Conservation (phyloP, 306 rosid genomes). For the Argentina anserina region DNA sequence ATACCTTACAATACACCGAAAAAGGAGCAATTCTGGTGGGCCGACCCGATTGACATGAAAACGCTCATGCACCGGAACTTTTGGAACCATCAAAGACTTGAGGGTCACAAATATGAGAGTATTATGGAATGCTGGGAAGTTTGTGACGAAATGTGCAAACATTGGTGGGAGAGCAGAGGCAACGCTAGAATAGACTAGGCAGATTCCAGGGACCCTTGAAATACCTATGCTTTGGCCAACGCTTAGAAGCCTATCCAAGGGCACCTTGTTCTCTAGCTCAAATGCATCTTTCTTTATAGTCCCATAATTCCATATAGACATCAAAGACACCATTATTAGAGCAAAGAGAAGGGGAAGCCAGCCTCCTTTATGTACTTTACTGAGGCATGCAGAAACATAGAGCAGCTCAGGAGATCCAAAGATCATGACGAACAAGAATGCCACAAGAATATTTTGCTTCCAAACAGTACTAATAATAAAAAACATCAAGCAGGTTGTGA, state of each 20-base stretch:
- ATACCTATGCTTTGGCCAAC: slow-evolving; percentile 22
- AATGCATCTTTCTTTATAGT: slow-evolving; percentile 22
- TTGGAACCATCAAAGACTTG: slow-evolving; percentile 17
- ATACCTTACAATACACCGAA: slow-evolving; percentile 22
- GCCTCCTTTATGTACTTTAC: slow-evolving; percentile 26
- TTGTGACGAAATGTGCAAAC: slow-evolving; percentile 29
- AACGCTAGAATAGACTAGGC: slow-evolving; percentile 27
- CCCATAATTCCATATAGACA: slow-evolving; percentile 32
- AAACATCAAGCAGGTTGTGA: slow-evolving; percentile 33
- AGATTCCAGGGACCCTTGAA: slow-evolving; percentile 29
- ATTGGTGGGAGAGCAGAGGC: slow-evolving; percentile 27
- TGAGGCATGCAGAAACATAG: slow-evolving; percentile 28
- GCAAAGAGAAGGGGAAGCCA: slow-evolving; percentile 27
- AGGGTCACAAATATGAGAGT: slow-evolving; percentile 30
- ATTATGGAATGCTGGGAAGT: slow-evolving; percentile 32
- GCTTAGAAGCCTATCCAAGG: slow-evolving; percentile 24
- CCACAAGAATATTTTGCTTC: slow-evolving; percentile 18
- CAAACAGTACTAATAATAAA: slow-evolving; percentile 23
- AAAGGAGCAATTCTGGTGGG: background rate
- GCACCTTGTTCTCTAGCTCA: slow-evolving; percentile 29
- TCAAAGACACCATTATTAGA: slow-evolving; percentile 14
- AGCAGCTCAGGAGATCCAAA: slow-evolving; percentile 31
- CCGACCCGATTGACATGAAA: slow-evolving; percentile 17
- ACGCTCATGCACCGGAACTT: slow-evolving; percentile 18
- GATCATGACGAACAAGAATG: slow-evolving; percentile 12